Evolutionary conservation across 768 basidiomycete genomes (phyloP).

Genomic region (Postia placenta): DNA sequence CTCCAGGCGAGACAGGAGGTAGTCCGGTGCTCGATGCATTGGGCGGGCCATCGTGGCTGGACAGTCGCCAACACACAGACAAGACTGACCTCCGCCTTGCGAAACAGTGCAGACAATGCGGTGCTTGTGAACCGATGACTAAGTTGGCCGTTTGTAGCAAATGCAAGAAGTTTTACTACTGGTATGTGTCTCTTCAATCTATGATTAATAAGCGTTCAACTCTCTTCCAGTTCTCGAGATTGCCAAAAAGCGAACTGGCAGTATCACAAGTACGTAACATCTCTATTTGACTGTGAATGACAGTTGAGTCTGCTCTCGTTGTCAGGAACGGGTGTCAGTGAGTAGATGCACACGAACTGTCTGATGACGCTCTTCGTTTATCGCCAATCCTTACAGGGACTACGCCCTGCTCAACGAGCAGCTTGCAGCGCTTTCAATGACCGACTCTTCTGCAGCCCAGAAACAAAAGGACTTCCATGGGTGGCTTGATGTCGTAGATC

Average conservation of each 20-base stretch:
- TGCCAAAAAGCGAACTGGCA: slow-evolving; percentile 21
- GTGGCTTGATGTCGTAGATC: slow-evolving; percentile 17
- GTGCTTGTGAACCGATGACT: neutral
- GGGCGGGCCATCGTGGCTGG: slow-evolving; percentile 1
- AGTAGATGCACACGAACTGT: no score
- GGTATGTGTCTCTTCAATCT: neutral
- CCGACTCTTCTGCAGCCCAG: slow-evolving; percentile 11
- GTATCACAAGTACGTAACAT: slow-evolving; percentile 18
- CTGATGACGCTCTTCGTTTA: neutral
- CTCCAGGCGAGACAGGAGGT: neutral
- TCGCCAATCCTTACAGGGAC: no score
- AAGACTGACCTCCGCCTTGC: slow-evolving; percentile 2
- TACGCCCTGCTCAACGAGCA: neutral
- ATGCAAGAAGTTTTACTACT: slow-evolving; percentile 6
- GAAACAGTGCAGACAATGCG: neutral
- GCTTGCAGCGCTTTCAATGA: neutral
- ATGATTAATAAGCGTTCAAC: neutral
- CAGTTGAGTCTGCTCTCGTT: no score
- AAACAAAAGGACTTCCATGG: slow-evolving; percentile 17
- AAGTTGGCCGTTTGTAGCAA: neutral
- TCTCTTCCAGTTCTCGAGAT: slow-evolving; percentile 14
- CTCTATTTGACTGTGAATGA: no score
- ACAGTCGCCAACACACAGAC: neutral
- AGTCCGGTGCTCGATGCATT: slow-evolving; percentile 3
- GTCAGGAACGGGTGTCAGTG: slow-evolving; percentile 3